Base-by-base conservation (phyloP, 2,329 filamentous ascomycete species). In the Scortechinia acanthostroma region DNA sequence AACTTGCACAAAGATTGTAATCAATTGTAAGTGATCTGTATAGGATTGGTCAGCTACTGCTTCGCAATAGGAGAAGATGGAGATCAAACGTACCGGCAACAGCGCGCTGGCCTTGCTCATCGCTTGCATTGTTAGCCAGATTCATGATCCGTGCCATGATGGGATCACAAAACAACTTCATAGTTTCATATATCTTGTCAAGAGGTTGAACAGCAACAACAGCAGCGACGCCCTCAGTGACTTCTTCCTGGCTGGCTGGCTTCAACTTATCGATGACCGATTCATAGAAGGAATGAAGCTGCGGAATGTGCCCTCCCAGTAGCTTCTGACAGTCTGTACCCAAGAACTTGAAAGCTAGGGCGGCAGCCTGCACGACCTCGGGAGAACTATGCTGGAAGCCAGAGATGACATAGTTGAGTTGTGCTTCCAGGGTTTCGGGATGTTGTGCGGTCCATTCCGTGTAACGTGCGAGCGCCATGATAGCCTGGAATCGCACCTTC, bases 381-480 rank as follows among this genome's bases (percentile, higher is more conserved):
- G 85, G 87, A 0, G 91, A 95, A 35, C 83, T 80, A 47, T 91
- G 88, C 52, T 88, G 78, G 66, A 98, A 98, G 0, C 91, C 93
- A 3, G 84, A 86, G 52, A 95, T 91, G 56, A 98, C 95, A 65
- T 95, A 98, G 56, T 89, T 90, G 59, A 98, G 87, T 63, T 98
- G 93, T 5, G 88, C 77, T 62, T 95, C 87, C 5, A 98, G 73
- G 42, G 91, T 95, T 47, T 96, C 89, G 0, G 91, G 88, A 57
- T 98, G 93, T 42, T 89, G 83, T 3, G 93, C 82, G 0, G 94
- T 98, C 93, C 93, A 98, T 63, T 97, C 91, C 0, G 94, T 98
- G 60, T 98, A 98, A 50, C 93, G 80, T 28, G 90, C 93, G 19
- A 98, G 77, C 2, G 94, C 91, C 90, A 98, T 96, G 57, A 97